A percentile compares a stretch with the other conserved stretches of the same genome.
These are phyloP conservation scores for Didymosphaeria variabile DNA, from an alignment of 2,329 filamentous ascomycete species.

Conservation along the genomic window DNA sequence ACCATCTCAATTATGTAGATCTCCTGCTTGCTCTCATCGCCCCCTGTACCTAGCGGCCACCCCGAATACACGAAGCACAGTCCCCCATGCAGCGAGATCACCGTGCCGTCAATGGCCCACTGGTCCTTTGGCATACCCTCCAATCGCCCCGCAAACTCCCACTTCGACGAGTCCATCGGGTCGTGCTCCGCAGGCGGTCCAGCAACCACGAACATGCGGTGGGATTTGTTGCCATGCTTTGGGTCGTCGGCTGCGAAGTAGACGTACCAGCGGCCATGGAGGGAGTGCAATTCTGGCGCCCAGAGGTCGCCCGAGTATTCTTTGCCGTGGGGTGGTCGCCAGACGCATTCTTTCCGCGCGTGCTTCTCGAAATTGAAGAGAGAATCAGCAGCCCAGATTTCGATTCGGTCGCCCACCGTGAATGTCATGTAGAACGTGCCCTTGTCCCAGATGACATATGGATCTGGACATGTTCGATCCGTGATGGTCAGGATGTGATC, in stretches of 20 bases:
- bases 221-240: conserved; percentile 53
- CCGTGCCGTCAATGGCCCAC: conserved; percentile 60
- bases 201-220: conserved; percentile 57
- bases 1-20: conserved; percentile 54
- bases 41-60: conserved; percentile 51
- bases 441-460: conserved; percentile 54
- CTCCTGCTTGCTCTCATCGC: conserved; percentile 53
- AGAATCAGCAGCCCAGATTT: conserved; percentile 54
- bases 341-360: conserved; percentile 51
- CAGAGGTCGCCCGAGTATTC: conserved; percentile 59
- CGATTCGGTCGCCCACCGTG: conserved; percentile 55
- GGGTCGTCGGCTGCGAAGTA: conserved; percentile 58
- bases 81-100: conserved; percentile 49
- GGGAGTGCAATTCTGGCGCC: conserved; percentile 64
- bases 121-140: conserved; percentile 53
- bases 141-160: conserved; percentile 55
- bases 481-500: conserved; percentile 55
- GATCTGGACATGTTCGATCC: conserved; percentile 53
- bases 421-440: conserved; percentile 58
- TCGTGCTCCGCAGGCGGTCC: conserved; percentile 49
- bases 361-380: conserved; percentile 52
- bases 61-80: conserved; percentile 58
- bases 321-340: conserved; percentile 54
- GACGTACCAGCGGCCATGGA: conserved; percentile 63
- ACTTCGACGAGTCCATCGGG: conserved; percentile 42